Evolutionary conservation across 352 stramenopile genomes (phyloP).

Genomic region (Phytophthora hibernalis): DNA sequence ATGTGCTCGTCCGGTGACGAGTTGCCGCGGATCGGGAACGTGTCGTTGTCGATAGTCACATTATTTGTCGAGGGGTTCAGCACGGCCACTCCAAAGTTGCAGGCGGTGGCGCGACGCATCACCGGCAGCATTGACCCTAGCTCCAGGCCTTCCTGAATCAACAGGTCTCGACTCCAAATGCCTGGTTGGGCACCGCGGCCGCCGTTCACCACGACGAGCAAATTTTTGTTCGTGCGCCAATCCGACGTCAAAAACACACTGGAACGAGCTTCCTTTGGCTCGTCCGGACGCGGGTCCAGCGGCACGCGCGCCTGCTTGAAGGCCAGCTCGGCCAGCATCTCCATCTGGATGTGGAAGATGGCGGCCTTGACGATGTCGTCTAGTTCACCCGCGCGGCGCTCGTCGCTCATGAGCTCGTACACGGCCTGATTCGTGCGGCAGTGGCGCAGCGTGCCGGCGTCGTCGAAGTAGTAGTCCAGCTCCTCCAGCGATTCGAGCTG

Average conservation of each 20-base stretch:
- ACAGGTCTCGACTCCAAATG: constrained; percentile 81
- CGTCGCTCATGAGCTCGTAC: constrained; percentile 80
- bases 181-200: constrained; percentile 69
- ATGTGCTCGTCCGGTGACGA: constrained; percentile 72
- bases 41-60: constrained; percentile 63
- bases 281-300: constrained; percentile 60
- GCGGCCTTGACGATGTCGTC: constrained; percentile 84
- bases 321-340: constrained; percentile 79
- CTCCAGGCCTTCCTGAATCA: constrained; percentile 81
- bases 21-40: constrained; percentile 65
- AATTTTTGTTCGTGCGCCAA: constrained; percentile 63
- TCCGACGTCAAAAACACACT: constrained; percentile 79
- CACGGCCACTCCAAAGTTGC: constrained; percentile 64
- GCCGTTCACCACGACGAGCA: constrained; percentile 79
- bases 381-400: constrained; percentile 67
- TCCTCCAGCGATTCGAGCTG: constrained; percentile 81
- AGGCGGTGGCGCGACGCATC: constrained; percentile 52
- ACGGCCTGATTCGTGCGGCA: constrained; percentile 78
- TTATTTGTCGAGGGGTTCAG: constrained; percentile 82
- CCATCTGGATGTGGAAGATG: constrained; percentile 89
- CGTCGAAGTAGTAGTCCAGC: constrained; percentile 83
- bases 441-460: constrained; percentile 67
- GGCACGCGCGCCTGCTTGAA: constrained; percentile 80
- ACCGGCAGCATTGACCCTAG: constrained; percentile 82
- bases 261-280: constrained; percentile 71